Evolutionary conservation across 2,329 filamentous ascomycete species (phyloP).

Genomic region (Atkinsonella hypoxylon): DNA sequence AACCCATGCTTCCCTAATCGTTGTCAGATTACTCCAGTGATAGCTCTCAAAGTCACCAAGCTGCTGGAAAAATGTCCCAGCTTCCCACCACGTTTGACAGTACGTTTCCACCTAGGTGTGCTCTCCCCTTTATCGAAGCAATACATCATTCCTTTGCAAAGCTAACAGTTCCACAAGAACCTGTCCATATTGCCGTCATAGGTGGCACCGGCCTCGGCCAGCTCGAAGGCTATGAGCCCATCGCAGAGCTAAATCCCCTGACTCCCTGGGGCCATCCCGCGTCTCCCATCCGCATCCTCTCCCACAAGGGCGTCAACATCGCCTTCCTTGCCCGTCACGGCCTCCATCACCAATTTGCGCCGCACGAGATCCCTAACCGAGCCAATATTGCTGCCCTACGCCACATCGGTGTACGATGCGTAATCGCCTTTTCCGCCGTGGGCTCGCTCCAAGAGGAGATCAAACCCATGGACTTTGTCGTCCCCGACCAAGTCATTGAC

Average conservation of each 20-base stretch:
- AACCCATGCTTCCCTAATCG: background rate
- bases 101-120: constrained; percentile 21
- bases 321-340: constrained; percentile 95
- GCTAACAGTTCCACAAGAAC: constrained; percentile 29
- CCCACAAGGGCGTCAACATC: constrained; percentile 70
- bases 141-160: background rate
- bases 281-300: constrained; percentile 70
- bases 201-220: constrained; percentile 87
- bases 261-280: constrained; percentile 85
- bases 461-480: constrained; percentile 89
- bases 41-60: background rate
- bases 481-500: constrained; percentile 95
- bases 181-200: constrained; percentile 77
- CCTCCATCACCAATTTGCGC: constrained; percentile 74
- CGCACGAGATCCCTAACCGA: constrained; percentile 86
- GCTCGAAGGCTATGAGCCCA: constrained; percentile 75
- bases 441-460: constrained; percentile 87
- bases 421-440: constrained; percentile 93
- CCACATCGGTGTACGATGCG: constrained; percentile 73
- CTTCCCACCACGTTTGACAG: constrained; percentile 49
- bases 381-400: constrained; percentile 98
- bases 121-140: background rate
- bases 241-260: constrained; percentile 61
- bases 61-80: constrained; percentile 29
- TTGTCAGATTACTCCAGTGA: background rate